Base-by-base conservation (phyloP, 2,329 filamentous ascomycete genomes). In the Fusarium mundagurra region DNA sequence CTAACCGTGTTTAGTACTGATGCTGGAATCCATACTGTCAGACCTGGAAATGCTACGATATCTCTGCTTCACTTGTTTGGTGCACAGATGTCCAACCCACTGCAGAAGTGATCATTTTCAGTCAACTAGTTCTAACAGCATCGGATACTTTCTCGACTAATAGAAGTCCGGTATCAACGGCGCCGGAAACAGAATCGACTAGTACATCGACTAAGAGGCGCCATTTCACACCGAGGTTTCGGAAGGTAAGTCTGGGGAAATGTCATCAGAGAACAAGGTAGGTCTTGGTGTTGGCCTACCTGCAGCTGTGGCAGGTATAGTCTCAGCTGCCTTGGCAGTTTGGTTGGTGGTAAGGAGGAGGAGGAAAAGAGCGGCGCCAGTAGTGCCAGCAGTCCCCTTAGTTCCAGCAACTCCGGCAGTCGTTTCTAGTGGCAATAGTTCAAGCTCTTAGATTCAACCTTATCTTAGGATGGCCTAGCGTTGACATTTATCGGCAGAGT, bases 341-440 rank as follows among this genome's bases (percentile, higher is more conserved):
- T 54, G 13, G 50, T 4, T 17, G 14, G 24, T 16, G 11, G 3
- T 10, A 14, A 20, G 14, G 31, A 33, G n/a, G n/a, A 53, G 18
- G 24, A 22, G 13, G 7, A 53, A 2, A 12, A 22, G 33, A 34
- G 50, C n/a, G 2, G 50, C 4, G 7, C 12, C 18, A 5, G 33
- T 0, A 22, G 13, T 22, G 2, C 29, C 22, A 13, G 1, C 5
- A 8, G 22, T 33, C 10, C 47, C 16, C 1, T n/a, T 50, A 6
- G 47, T 33, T 5, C 48, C 48, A 51, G 6, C 31, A 12, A 20
- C 10, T 2, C 3, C 33, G 7, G 20, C 7, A 54, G 10, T 13
- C 20, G 9, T 22, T 29, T 38, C 18, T 12, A 17, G n/a, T 36
- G 24, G 24, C 18, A 5, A 12, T 27, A 38, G 18, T 11, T 17